Conservation (phyloP, 176 grass and related monocot species). For the Carex pumila region DNA sequence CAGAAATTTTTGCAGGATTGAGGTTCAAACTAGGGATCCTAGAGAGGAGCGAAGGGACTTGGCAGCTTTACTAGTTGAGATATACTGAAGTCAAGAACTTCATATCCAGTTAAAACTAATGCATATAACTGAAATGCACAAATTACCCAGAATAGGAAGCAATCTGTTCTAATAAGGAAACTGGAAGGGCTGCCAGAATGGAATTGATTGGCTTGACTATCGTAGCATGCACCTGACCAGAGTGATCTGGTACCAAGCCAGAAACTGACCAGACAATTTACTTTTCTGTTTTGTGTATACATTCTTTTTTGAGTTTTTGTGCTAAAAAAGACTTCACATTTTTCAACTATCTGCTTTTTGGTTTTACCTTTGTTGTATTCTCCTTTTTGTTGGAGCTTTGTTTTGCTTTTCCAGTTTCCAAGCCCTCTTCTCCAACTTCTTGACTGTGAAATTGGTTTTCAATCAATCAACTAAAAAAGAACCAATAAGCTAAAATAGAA, state of each 20-base stretch:
- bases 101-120: not conserved
- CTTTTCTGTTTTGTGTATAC: conserved; percentile 4
- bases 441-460: conserved; percentile 39
- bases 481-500: not conserved
- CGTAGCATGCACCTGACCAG: not conserved
- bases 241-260: not conserved
- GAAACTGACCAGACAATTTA: not conserved
- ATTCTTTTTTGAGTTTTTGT: not conserved
- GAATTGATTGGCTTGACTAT: not conserved
- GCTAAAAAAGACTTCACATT: not conserved
- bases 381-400: conserved; percentile 24
- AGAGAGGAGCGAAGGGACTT: not conserved
- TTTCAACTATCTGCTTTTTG: conserved; percentile 12
- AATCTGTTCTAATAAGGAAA: not conserved
- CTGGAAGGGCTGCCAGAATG: not conserved
- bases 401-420: conserved; percentile 19
- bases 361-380: conserved; percentile 23
- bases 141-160: not conserved
- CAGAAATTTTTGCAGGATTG: not conserved
- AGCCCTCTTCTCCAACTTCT: conserved; percentile 17
- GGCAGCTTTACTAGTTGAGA: not conserved
- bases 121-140: not conserved
- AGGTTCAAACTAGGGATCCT: not conserved
- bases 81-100: not conserved
- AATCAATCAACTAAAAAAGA: conserved; percentile 1